Percentiles rank a stretch among this genome's conserved stretches.
These are phyloP conservation scores for Mortierella sp. DNA, from an alignment of 371 early-diverging fungal genomes.

Conservation along the genomic window DNA sequence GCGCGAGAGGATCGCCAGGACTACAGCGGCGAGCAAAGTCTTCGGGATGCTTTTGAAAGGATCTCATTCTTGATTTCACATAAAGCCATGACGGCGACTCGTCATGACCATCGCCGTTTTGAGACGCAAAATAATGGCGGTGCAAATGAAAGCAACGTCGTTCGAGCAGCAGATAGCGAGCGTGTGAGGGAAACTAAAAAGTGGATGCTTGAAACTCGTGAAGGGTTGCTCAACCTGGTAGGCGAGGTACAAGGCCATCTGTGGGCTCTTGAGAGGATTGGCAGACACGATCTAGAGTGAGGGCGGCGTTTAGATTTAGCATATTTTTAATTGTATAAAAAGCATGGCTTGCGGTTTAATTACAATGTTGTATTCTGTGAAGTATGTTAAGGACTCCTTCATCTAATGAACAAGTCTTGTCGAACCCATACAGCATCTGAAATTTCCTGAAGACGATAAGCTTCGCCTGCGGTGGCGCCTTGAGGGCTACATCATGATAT, in stretches of 20 bases:
- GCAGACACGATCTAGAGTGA: not conserved
- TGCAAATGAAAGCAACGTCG: not conserved
- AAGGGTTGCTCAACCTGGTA: slow-evolving; percentile 35
- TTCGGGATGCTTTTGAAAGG: slow-evolving; percentile 28
- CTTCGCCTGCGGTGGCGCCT: too few relatives aligned
- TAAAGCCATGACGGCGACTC: slow-evolving; percentile 20
- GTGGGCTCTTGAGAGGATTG: slow-evolving; percentile 29
- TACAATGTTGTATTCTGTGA: too few relatives aligned
- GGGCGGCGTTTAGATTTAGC: too few relatives aligned
- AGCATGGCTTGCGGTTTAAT: too few relatives aligned
- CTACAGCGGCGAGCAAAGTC: slow-evolving; percentile 10
- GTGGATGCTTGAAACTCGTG: slow-evolving; percentile 49
- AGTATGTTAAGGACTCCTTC: too few relatives aligned
- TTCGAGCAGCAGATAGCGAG: not conserved
- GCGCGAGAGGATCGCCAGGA: not conserved
- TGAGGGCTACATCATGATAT: too few relatives aligned
- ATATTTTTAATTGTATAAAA: too few relatives aligned
- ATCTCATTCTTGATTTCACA: slow-evolving; percentile 43
- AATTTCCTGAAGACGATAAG: too few relatives aligned
- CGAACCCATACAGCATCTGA: too few relatives aligned
- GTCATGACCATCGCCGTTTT: not conserved
- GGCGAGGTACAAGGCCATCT: slow-evolving; percentile 46
- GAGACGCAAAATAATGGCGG: not conserved
- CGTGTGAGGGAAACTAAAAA: slow-evolving; percentile 11
- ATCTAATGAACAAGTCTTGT: too few relatives aligned